Evolutionary conservation across 805 yeast species (phyloP).

Genomic region (Teunomyces atbi): DNA sequence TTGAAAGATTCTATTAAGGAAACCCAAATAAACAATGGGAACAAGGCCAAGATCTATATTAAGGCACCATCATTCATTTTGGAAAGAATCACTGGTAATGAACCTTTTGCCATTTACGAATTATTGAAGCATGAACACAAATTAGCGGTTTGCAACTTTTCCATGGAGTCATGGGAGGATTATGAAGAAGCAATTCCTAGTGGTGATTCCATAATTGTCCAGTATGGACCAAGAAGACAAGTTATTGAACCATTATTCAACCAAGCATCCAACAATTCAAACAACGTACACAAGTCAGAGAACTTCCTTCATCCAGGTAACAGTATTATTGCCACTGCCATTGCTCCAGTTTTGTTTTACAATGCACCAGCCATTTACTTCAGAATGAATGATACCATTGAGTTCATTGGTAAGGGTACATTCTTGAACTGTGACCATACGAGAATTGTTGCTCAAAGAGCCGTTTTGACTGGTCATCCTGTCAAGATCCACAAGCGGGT

Average conservation of each 20-base stretch:
- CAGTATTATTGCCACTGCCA: conserved; percentile 73
- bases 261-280: conserved; percentile 70
- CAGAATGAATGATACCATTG: conserved; percentile 53
- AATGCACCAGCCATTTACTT: conserved; percentile 84
- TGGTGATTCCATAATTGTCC: conserved; percentile 77
- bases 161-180: conserved; percentile 86
- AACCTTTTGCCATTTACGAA: conserved; percentile 67
- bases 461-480: conserved; percentile 89
- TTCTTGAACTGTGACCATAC: conserved; percentile 83
- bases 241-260: conserved; percentile 80
- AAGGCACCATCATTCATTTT: conserved; percentile 52
- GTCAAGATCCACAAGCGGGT: conserved; percentile 91
- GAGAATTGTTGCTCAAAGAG: conserved; percentile 83
- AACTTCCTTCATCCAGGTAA: conserved; percentile 76
- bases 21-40: conserved; percentile 53
- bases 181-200: conserved; percentile 82
- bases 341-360: conserved; percentile 83
- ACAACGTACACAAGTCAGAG: conserved; percentile 84
- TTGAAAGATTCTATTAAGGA: conserved; percentile 55
- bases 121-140: conserved; percentile 85
- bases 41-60: conserved; percentile 57
- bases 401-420: conserved; percentile 86
- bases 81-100: conserved; percentile 41
- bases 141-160: conserved; percentile 75
- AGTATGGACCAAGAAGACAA: conserved; percentile 91